Base-by-base conservation (phyloP, 163 green algal genomes). In the Coccomyxa subellipsoidea region DNA sequence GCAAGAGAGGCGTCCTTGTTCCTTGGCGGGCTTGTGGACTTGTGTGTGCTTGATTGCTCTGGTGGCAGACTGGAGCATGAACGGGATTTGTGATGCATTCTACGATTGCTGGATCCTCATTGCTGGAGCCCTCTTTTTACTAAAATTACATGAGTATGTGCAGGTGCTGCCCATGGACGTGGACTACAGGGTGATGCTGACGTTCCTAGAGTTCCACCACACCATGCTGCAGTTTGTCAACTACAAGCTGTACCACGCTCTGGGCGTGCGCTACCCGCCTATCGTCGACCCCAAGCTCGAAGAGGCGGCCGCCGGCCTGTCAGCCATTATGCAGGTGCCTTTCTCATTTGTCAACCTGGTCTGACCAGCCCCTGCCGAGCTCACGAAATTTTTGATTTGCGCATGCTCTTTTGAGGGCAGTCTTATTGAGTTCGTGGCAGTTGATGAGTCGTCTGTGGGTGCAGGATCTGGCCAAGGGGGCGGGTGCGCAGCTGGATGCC, bases 121-220 rank as follows among this genome's bases (percentile, higher is more conserved):
- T n/a, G n/a, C n/a, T n/a, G n/a, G n/a, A n/a, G n/a, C n/a, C n/a
- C n/a, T n/a, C n/a, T n/a, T n/a, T n/a, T n/a, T n/a, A n/a, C n/a
- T n/a, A n/a, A n/a, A n/a, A n/a, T n/a, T n/a, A n/a, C n/a, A 23
- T 73, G 66, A 35, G 66, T 12, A 23, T 25, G 12, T 69, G 54
- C 92, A 96, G 87, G 90, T 98, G 54, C 84, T 99, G 81, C 96
- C 96, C 23, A 76, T 84, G 10, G 97, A 99, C 82, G 96, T 99
- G 34, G 97, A 99, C 92, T 98, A 95, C 90, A 88, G 92, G 7
- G 96, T 99, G 35, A 99, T 99, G 96, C 82, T 97, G 9, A 99
- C 97, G 37, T 99, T 99, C 91, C 91, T 99, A 81, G 97, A 99
- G 88, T 98, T 99, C 81, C 98, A 99, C 90, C 82, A 92, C 47